phyloP scores from a whole-genome alignment of 345 rosid species.

The Ceriops zippeliana region DNA sequence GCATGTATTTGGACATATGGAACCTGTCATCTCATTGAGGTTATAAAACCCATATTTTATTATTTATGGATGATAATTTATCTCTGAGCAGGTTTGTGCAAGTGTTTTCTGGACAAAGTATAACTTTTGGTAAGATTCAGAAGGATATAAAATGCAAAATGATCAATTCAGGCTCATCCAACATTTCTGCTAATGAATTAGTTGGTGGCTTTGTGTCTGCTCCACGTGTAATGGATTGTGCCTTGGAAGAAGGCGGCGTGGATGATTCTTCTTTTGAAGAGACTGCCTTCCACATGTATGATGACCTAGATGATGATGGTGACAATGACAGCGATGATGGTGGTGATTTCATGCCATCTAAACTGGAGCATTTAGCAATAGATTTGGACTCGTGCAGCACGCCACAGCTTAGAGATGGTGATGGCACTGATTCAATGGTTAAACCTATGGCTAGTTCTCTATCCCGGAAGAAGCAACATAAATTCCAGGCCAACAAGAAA shows the following conservation, averaged over 20 bases:
- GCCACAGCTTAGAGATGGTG: slow-evolving; percentile 14
- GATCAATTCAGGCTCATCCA: slow-evolving; percentile 29
- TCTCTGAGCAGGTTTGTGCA: slow-evolving; percentile 58
- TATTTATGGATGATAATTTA: not conserved
- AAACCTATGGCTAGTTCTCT: slow-evolving; percentile 13
- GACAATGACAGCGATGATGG: no score
- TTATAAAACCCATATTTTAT: not conserved
- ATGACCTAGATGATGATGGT: not conserved
- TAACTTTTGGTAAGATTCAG: slow-evolving; percentile 68
- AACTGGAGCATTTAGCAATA: slow-evolving; percentile 31
- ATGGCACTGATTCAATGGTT: slow-evolving; percentile 3
- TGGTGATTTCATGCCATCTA: slow-evolving; percentile 13
- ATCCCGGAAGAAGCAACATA: slow-evolving; percentile 18
- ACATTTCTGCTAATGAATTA: slow-evolving; percentile 26
- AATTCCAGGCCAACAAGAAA: slow-evolving; percentile 27
- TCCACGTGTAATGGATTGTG: slow-evolving; percentile 23
- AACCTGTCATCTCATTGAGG: slow-evolving; percentile 2
- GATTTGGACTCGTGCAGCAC: slow-evolving; percentile 26
- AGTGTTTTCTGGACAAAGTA: slow-evolving; percentile 42
- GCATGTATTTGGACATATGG: not conserved
- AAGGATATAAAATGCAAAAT: slow-evolving; percentile 68
- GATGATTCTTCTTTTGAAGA: slow-evolving; percentile 24
- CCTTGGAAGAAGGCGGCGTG: slow-evolving; percentile 15
- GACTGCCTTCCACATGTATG: slow-evolving; percentile 14
- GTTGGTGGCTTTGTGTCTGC: slow-evolving; percentile 14